These are phyloP conservation scores for Pythium periplocum DNA, from an alignment of 352 stramenopile genomes.

Conservation along the genomic window DNA sequence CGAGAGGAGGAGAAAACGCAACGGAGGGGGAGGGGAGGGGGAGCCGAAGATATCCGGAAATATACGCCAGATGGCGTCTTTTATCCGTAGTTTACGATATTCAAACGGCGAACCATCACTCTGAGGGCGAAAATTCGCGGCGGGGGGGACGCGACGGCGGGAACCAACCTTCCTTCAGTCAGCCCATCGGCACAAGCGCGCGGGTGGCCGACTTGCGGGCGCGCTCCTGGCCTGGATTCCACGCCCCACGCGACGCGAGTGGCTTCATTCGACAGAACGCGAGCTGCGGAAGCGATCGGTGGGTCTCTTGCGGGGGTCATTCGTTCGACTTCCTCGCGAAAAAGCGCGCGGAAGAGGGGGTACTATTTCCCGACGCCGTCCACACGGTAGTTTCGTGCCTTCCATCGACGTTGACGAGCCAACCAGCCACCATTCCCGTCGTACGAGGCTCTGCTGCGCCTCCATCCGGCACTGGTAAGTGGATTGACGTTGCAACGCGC, in stretches of 20 bases:
- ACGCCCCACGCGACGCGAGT: neutral
- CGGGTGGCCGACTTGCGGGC: conserved; percentile 12
- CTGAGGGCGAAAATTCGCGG: conserved; percentile 16
- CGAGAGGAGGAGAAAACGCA: no score
- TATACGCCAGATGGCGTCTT: neutral
- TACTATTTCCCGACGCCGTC: conserved; percentile 2
- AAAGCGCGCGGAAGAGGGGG: conserved; percentile 3
- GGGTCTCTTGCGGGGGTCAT: conserved; percentile 6
- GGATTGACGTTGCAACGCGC: neutral
- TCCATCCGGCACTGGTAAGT: conserved; percentile 13
- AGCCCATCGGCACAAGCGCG: conserved; percentile 1
- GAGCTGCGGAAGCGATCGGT: conserved; percentile 18
- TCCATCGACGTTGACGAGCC: neutral
- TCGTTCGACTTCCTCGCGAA: neutral
- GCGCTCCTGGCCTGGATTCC: conserved; percentile 5
- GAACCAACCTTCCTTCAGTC: neutral
- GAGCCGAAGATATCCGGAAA: neutral
- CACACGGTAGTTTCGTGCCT: neutral
- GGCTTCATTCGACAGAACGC: conserved; percentile 13
- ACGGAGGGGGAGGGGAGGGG: no score
- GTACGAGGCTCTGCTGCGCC: conserved; percentile 10
- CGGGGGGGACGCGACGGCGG: conserved; percentile 8
- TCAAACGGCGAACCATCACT: conserved; percentile 16
- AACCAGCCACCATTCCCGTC: conserved; percentile 13
- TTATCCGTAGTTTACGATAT: conserved; percentile 6